Evolutionary conservation across 164 flowering plant species (phyloP).

Genomic region (Tetrastigma voinierianum): DNA sequence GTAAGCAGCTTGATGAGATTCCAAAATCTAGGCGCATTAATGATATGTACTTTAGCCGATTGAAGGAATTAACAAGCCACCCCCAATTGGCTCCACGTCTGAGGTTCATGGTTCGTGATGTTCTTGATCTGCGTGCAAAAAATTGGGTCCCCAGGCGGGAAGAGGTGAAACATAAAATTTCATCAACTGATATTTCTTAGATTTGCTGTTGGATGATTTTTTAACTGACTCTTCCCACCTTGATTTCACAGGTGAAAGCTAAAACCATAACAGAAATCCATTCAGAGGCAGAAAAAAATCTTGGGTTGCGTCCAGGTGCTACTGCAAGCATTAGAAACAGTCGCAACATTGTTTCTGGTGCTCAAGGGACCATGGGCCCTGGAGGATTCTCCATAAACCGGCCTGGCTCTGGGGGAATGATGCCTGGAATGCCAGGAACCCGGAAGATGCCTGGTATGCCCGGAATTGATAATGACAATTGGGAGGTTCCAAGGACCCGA

Average conservation of each 20-base stretch:
- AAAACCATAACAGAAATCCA: conserved; percentile 93
- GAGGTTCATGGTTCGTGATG: conserved; percentile 83
- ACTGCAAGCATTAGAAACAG: conserved; percentile 71
- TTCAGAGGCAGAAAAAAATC: conserved; percentile 84
- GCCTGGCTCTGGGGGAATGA: conserved; percentile 93
- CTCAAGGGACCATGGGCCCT: conserved; percentile 44
- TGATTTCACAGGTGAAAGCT: conserved; percentile 66
- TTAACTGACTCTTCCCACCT: background rate
- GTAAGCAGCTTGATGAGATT: conserved; percentile 94
- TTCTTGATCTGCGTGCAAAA: conserved; percentile 76
- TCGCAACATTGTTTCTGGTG: conserved; percentile 43
- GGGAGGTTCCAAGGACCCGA: conserved; percentile 78
- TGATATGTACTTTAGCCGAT: conserved; percentile 67
- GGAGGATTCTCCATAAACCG: conserved; percentile 67
- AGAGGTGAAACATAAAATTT: conserved; percentile 50
- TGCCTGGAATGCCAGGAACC: conserved; percentile 97
- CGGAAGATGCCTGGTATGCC: conserved; percentile 96
- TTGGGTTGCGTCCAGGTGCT: conserved; percentile 89
- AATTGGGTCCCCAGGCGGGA: conserved; percentile 94
- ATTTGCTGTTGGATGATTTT: background rate
- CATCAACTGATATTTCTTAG: background rate
- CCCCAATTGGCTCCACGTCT: conserved; percentile 71
- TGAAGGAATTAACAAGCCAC: conserved; percentile 68
- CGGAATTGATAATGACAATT: conserved; percentile 72
- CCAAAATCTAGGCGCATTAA: conserved; percentile 66